Evolutionary conservation across 768 basidiomycete genomes (phyloP).

Genomic region (Suillus discolor): DNA sequence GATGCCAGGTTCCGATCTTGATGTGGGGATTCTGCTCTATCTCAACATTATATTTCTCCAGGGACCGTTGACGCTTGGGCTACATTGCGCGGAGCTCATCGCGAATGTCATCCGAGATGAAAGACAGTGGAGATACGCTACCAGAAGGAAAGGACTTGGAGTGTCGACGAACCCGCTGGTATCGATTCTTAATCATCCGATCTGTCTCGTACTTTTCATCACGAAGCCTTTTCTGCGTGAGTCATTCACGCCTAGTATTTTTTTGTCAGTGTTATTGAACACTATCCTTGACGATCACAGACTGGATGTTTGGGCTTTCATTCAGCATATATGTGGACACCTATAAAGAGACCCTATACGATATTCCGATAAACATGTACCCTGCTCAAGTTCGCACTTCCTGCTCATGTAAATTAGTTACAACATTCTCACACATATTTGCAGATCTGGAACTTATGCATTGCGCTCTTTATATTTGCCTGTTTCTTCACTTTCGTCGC

Average conservation of each 20-base stretch:
- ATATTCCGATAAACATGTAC: slow-evolving; percentile 15
- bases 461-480: slow-evolving; percentile 21
- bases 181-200: slow-evolving; percentile 19
- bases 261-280: background rate
- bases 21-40: slow-evolving; percentile 28
- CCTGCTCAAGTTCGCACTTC: slow-evolving; percentile 23
- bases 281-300: slow-evolving; percentile 10
- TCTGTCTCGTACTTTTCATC: slow-evolving; percentile 19
- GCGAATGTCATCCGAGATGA: slow-evolving; percentile 32
- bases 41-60: slow-evolving; percentile 26
- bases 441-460: slow-evolving; percentile 32
- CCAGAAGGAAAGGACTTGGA: slow-evolving; percentile 16
- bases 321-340: slow-evolving; percentile 5
- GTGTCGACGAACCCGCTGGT: slow-evolving; percentile 23
- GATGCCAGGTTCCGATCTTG: slow-evolving; percentile 20
- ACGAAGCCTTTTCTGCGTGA: slow-evolving; percentile 30
- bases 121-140: slow-evolving; percentile 26
- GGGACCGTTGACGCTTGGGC: slow-evolving; percentile 29
- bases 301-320: slow-evolving; percentile 36
- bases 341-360: background rate
- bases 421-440: background rate
- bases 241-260: slow-evolving; percentile 5
- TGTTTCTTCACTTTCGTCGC: slow-evolving; percentile 20
- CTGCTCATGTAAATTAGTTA: background rate
- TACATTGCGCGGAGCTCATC: slow-evolving; percentile 31